Base-by-base conservation (phyloP, 306 rosid genomes). In the Senna tora region DNA sequence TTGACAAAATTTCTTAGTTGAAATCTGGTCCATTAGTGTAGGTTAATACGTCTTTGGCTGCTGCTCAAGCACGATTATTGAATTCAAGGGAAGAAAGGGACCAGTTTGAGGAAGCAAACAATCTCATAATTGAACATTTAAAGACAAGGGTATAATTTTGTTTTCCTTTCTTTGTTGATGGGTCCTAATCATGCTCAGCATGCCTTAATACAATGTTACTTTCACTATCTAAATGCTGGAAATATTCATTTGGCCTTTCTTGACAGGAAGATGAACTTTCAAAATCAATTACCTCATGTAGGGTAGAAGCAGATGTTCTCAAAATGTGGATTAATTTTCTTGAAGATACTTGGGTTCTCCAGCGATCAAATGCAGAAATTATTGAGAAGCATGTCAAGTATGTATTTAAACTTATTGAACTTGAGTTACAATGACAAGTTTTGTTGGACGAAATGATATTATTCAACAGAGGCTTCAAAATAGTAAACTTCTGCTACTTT, bases 41-140 rank as follows among this genome's bases (percentile, higher is more conserved):
- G 97, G 84, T 94, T 67, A 89, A 89, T 78, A 77, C 83, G 75
- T 83, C 96, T 78, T 81, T 94, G 81, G 87, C 90, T 83, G 91
- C 97, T 82, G 97, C 90, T 45, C 89, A 91, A 77, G 94, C 90
- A 56, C 97, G 95, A 62, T 82, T 89, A 62, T 87, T 78, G 78
- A 86, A 94, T 89, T 81, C 84, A 75, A 85, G 84, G 80, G 99
- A 94, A 86, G 99, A 94, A 89, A 90, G 90, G 77, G 96, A 94
- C 55, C 99, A 94, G 79, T 91, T 94, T 84, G 96, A 91, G 81
- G 99, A 94, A 87, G 97, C 96, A 51, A 94, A 88, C 77, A 84
- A 82, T 80, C 95, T 87, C 81, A 91, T 94, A 77, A 88, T 94
- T 67, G 96, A 69, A 14, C 97, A 94, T 80, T 80, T 88, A 72